Percentiles rank a stretch among this genome's conserved stretches.
Conservation (phyloP, 768 basidiomycete genomes). For the Trametes cinnabarina region DNA sequence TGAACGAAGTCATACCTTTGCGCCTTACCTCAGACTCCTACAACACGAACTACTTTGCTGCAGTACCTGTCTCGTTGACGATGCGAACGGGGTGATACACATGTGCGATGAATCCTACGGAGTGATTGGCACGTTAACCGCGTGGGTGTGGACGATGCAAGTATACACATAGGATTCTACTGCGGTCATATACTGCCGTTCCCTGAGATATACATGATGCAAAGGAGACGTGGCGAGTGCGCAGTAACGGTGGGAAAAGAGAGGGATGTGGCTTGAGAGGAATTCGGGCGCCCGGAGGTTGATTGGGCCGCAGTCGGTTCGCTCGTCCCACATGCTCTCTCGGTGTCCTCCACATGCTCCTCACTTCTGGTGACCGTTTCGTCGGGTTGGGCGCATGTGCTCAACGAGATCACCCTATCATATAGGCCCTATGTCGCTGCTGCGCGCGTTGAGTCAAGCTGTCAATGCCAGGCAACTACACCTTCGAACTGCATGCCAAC, state of each 20-base stretch:
- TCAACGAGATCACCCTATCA: too few relatives aligned
- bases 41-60: conserved; percentile 10
- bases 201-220: not conserved
- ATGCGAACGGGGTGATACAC: not conserved
- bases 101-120: not conserved
- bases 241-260: not conserved
- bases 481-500: not conserved
- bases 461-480: too few relatives aligned
- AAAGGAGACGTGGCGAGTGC: not conserved
- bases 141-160: too few relatives aligned
- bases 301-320: not conserved
- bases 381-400: too few relatives aligned
- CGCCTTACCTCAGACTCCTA: conserved; percentile 27
- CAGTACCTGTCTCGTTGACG: not conserved
- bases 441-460: too few relatives aligned
- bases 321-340: conserved; percentile 10
- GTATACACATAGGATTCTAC: not conserved
- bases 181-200: not conserved
- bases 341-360: conserved; percentile 11
- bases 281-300: conserved; percentile 1
- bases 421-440: too few relatives aligned
- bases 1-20: conserved; percentile 23
- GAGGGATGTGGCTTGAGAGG: not conserved
- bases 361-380: conserved; percentile 1
- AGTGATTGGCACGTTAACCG: not conserved